A percentile compares a stretch with the other conserved stretches of the same genome.
These are phyloP conservation scores for Dothideomycetes sp. DNA, from an alignment of 2,329 filamentous ascomycete species.

Conservation along the genomic window DNA sequence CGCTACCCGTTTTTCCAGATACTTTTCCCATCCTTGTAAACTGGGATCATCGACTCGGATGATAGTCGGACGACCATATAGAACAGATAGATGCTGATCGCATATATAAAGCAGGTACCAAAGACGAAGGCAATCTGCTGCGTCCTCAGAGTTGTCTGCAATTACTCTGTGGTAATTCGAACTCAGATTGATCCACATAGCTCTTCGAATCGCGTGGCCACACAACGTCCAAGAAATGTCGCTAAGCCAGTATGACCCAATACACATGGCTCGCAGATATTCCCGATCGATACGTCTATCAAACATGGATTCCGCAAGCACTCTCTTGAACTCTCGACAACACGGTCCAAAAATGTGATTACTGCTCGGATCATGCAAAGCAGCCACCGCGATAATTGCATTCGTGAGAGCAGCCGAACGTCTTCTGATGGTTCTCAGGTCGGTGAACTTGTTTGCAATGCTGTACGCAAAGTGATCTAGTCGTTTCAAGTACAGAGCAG, in stretches of 20 bases:
- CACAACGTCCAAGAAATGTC: conserved; percentile 56
- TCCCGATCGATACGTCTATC: conserved; percentile 46
- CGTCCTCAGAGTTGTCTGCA: conserved; percentile 32
- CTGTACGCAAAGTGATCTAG: conserved; percentile 42
- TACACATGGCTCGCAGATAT: conserved; percentile 49
- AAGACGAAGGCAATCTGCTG: conserved; percentile 46
- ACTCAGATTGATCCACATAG: conserved; percentile 32
- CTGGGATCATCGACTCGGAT: conserved; percentile 47
- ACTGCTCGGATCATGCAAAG: conserved; percentile 48
- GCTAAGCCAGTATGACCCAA: conserved; percentile 54
- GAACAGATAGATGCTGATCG: conserved; percentile 56
- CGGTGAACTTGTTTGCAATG: conserved; percentile 38
- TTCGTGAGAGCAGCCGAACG: conserved; percentile 48
- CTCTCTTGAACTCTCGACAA: conserved; percentile 48
- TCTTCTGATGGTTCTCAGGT: conserved; percentile 40
- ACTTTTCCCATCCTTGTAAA: conserved; percentile 49
- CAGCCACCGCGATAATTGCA: conserved; percentile 49
- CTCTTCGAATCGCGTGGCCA: conserved; percentile 43
- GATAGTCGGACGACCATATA: conserved; percentile 51
- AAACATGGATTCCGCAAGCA: conserved; percentile 50
- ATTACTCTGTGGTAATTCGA: conserved; percentile 36
- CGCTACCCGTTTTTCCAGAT: conserved; percentile 43
- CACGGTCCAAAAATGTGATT: conserved; percentile 45
- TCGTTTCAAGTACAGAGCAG: conserved; percentile 34
- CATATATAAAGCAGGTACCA: conserved; percentile 58